Conservation (phyloP, 2,329 filamentous ascomycete species). For the Chrysoporthe puriensis region DNA sequence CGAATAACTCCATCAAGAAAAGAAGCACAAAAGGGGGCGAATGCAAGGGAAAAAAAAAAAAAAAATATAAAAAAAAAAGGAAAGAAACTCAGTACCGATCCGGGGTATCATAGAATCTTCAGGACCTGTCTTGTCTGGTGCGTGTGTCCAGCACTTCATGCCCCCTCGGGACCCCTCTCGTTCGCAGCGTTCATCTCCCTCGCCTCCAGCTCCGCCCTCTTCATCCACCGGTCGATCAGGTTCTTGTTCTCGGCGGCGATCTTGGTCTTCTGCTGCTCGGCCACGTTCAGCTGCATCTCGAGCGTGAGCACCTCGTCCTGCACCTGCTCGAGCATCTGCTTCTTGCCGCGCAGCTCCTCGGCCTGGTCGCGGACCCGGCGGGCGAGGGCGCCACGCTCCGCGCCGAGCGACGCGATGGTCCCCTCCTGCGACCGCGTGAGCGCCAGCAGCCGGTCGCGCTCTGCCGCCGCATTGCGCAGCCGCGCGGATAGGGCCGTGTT, state of each 20-base stretch:
- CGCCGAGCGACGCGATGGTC: slow-evolving; percentile 63
- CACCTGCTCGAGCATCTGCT: slow-evolving; percentile 81
- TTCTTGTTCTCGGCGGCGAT: slow-evolving; percentile 84
- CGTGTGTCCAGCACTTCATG: background rate
- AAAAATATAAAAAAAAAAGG: no score
- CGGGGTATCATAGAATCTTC: slow-evolving; percentile 20
- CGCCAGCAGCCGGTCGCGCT: slow-evolving; percentile 62
- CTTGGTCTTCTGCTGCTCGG: slow-evolving; percentile 74
- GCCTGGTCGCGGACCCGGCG: slow-evolving; percentile 77
- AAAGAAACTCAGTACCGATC: background rate
- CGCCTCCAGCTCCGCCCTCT: slow-evolving; percentile 81
- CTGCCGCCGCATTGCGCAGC: slow-evolving; percentile 63
- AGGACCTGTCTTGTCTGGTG: background rate
- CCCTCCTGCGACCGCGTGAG: slow-evolving; percentile 63
- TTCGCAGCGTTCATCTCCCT: slow-evolving; percentile 79
- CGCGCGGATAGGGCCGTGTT: slow-evolving; percentile 69
- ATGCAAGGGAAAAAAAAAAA: no score
- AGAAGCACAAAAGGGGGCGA: no score
- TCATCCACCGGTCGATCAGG: slow-evolving; percentile 90
- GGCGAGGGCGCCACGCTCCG: slow-evolving; percentile 64
- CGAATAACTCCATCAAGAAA: no score
- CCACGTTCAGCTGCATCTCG: slow-evolving; percentile 85
- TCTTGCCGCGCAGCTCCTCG: slow-evolving; percentile 83
- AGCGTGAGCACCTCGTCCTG: slow-evolving; percentile 92
- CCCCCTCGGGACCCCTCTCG: slow-evolving; percentile 39